Base-by-base conservation (phyloP, 306 rosid genomes). In the Calophaca sinica region DNA sequence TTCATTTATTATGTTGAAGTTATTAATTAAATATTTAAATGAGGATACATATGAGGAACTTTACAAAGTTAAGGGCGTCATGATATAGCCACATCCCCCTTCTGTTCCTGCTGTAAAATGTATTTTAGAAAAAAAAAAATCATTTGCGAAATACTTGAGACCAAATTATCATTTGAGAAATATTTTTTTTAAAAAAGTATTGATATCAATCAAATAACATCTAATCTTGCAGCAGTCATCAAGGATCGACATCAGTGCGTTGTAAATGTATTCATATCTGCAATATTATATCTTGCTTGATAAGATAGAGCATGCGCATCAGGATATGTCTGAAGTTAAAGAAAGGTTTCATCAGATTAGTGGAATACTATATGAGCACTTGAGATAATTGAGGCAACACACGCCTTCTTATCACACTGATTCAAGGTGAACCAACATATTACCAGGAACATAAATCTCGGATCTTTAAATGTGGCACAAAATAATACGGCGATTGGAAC, bases 191-290 rank as follows among this genome's bases (percentile, higher is more conserved):
- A 13, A 20, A n/a, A n/a, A n/a, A 38, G 5, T 70, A 41, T 8
- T 13, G 32, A 36, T 35, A 15, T 15, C 35, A 33, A 46, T 9
- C 33, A 44, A 13, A 41, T 28, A 62, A 15, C 42, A 45, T 12
- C 4, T 72, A 20, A 72, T 15, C 15, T 31, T 7, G 58, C 11
- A 62, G 9, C 15, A 14, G 60, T 39, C 15, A 9, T 63, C 28
- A 7, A 42, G 31, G 11, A 71, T 42, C 8, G 14, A 63, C 46
- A 20, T 55, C 65, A 72, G 83, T 57, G 83, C 62, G 55, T 36
- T 79, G 14, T 5, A 20, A 20, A 38, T 79, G 9, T 3, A 39
- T 54, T 57, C 32, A 46, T 57, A 64, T 72, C 29, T 35, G 5
- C 46, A 26, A 35, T 51, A 51, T 13, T 4, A 4, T 70, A 78